Base-by-base conservation (phyloP, 2,329 filamentous ascomycete species). In the Ceratocystis variospora region DNA sequence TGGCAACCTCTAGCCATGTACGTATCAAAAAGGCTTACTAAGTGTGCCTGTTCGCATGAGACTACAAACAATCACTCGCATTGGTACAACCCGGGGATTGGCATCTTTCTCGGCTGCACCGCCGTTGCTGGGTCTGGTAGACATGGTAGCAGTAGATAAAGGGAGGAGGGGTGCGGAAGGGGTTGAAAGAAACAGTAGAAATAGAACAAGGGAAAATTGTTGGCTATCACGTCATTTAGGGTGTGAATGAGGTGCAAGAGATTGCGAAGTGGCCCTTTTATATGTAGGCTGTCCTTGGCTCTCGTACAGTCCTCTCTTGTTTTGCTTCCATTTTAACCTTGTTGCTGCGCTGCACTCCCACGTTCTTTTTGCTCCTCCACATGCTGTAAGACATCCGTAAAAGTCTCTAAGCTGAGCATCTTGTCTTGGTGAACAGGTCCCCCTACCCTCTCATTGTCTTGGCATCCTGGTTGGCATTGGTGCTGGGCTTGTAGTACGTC, bases 11-110 rank as follows among this genome's bases (percentile, higher is more conserved):
- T 37, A 37, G 2, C 28, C 12, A 28, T 59, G 15, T 2, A 31
- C 5, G 55, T n/a, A 2, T 28, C 19, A 31, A 19, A 50, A 68
- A 15, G 37, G 10, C 71, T 61, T 73, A 76, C 75, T 77, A 65
- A 76, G 68, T 10, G 75, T 75, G 25, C 75, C 76, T 53, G 75
- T 77, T 28, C 75, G 74, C 68, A 75, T 74, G 5, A 76, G 70
- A 53, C 76, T 74, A 69, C 74, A 76, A 31, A 77, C 75, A 66
- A 77, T 75, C 71, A 77, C 74, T 57, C 73, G 72, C 75, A 76
- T 76, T 5, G 75, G 75, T 3, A 77, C 75, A 59, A 73, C 70
- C 31, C 75, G 74, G 50, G 68, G 68, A 61, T 12, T 65, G 19
- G 48, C 57, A 22, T 64, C 66, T 7, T 53, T 25, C 62, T 68